Percentiles rank a stretch among this genome's conserved stretches.
phyloP scores from a whole-genome alignment of 257 asterid genomes.

The Ehretia macrophylla region DNA sequence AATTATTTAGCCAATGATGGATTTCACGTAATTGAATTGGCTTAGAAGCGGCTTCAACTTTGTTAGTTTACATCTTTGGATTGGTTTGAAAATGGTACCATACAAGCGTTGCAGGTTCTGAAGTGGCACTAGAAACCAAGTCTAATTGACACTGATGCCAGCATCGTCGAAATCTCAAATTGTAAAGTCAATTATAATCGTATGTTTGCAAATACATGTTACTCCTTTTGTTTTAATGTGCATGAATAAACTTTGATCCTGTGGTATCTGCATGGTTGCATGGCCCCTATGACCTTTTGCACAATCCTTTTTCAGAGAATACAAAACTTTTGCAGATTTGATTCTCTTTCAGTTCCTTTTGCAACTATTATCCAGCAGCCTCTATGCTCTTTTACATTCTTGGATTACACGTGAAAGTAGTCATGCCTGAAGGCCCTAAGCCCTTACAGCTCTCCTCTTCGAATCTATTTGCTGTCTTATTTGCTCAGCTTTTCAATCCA shows the following conservation, averaged over 20 bases:
- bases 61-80: too few relatives aligned
- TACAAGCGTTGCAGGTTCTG: too few relatives aligned
- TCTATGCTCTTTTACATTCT: slow-evolving; percentile 13
- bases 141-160: too few relatives aligned
- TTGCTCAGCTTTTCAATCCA: too few relatives aligned
- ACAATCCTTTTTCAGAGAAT: slow-evolving; percentile 12
- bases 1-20: too few relatives aligned
- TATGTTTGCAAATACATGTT: too few relatives aligned
- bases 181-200: too few relatives aligned
- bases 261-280: slow-evolving; percentile 38
- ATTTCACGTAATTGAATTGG: too few relatives aligned
- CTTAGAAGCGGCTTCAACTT: too few relatives aligned
- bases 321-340: slow-evolving; percentile 13
- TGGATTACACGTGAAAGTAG: slow-evolving; percentile 11
- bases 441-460: not conserved
- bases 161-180: too few relatives aligned
- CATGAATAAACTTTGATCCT: slow-evolving; percentile 4
- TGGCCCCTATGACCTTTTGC: slow-evolving; percentile 23
- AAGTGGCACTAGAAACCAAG: too few relatives aligned
- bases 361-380: slow-evolving; percentile 9
- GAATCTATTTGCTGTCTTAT: slow-evolving; percentile 12
- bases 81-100: too few relatives aligned
- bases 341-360: slow-evolving; percentile 18
- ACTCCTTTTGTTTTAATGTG: not conserved
- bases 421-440: slow-evolving; percentile 2